Evolutionary conservation across 805 yeast species (phyloP), one percentile per base, ranked within the genome.

Genomic region (Yarrowia bubula): DNA sequence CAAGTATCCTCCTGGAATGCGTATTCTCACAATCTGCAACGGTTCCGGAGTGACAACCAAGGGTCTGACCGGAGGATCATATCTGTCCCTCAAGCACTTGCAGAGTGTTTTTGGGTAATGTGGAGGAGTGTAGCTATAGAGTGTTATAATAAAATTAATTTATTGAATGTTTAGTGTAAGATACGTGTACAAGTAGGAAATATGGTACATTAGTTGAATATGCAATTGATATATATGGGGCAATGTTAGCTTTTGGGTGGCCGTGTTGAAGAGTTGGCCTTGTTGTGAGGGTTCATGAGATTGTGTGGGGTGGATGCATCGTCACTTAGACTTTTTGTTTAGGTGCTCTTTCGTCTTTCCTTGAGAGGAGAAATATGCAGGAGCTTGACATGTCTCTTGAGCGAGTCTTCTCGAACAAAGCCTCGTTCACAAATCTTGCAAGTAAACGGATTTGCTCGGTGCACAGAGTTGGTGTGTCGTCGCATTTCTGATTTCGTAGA

Each of bases 391-490:
- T 55, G 61, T 7, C 61, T 9, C 17, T 55, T 55, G 14, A 55
- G 47, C 14, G 61, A 55, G 17, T 55, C 61, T 41, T 55, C 61
- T 14, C 61, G 37, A 11, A 31, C 61, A 31, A 55, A 55, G 3
- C 42, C 61, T 7, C 61, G 46, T 0, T 39, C 61, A 7, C 61
- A 55, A 15, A 39, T 11, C 2, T 39, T 28, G 38, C 61, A 55
- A 4, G 47, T 15, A 28, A 55, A 39, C 1, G 32, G 28, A 1
- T 22, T 38, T 10, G 39, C 31, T 28, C 61, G 11, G 13, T 55
- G 61, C 13, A 55, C 47, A 15, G 61, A 55, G 28, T 55, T 55
- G 15, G 47, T 41, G 31, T 55, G 61, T 41, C 61, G n/a, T 37
- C 47, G 6, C 38, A 31, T 31, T 41, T 55, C 61, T 4, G 61